These are phyloP conservation scores for Exophiala bonariae DNA, from an alignment of 2,329 filamentous ascomycete genomes.

Conservation along the genomic window DNA sequence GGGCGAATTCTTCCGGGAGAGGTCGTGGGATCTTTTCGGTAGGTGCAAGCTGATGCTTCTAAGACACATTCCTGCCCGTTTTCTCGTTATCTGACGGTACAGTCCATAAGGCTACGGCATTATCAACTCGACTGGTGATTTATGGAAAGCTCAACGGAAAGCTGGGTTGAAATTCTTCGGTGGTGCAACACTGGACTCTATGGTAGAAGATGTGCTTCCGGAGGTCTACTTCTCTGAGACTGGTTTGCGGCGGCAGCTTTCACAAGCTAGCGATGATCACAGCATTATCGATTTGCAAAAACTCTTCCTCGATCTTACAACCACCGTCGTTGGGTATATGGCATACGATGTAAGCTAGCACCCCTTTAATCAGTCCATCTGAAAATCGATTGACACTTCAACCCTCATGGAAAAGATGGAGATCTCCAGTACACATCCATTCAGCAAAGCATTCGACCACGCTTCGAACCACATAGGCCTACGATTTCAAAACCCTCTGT, in stretches of 20 bases:
- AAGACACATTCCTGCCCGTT: too few species aligned
- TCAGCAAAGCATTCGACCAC: constrained; percentile 62
- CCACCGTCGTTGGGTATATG: constrained; percentile 66
- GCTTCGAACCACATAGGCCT: constrained; percentile 61
- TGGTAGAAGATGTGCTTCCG: constrained; percentile 60
- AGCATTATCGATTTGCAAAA: constrained; percentile 56
- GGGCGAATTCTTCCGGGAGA: constrained; percentile 60
- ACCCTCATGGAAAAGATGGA: constrained; percentile 56
- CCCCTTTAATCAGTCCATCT: too few species aligned
- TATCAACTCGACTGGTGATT: constrained; percentile 65
- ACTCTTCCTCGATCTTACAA: constrained; percentile 65
- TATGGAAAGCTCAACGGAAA: constrained; percentile 64
- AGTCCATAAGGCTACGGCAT: constrained; percentile 57
- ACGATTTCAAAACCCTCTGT: constrained; percentile 67
- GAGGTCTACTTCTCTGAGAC: constrained; percentile 46
- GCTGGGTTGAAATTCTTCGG: constrained; percentile 61
- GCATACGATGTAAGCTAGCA: constrained; percentile 56
- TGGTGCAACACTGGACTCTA: constrained; percentile 55
- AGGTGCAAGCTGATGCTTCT: constrained; percentile 23
- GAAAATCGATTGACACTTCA: too few species aligned
- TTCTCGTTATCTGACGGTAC: too few species aligned
- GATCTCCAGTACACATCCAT: constrained; percentile 62
- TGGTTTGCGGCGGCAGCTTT: constrained; percentile 41
- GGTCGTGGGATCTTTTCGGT: constrained; percentile 64
- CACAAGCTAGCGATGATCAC: constrained; percentile 29